Evolutionary conservation across 108 stramenopile species (phyloP).

Genomic region (Skeletonema costatum): DNA sequence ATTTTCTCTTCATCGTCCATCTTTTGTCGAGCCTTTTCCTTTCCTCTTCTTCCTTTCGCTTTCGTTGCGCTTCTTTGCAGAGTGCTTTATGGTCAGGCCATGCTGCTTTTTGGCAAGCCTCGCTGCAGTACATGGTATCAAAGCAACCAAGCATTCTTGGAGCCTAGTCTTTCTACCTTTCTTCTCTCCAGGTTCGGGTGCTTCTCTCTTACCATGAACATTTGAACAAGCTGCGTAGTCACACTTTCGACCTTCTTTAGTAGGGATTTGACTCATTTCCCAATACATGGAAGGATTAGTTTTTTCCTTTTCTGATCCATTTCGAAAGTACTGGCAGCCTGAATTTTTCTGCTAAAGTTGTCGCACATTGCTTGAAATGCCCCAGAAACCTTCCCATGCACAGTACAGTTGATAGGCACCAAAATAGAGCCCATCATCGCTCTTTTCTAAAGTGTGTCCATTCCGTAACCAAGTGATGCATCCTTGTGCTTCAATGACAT

Average conservation of each 20-base stretch:
- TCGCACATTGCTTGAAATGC: constrained; percentile 72
- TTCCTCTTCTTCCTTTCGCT: constrained; percentile 5
- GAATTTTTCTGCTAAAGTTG: constrained; percentile 9
- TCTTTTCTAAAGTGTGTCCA: neutral
- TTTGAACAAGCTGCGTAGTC: neutral
- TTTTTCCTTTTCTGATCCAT: too few species aligned
- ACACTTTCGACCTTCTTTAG: constrained; percentile 3
- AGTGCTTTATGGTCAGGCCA: constrained; percentile 4
- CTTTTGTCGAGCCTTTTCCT: neutral
- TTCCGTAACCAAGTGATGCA: constrained; percentile 1
- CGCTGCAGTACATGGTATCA: constrained; percentile 7
- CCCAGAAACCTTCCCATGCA: constrained; percentile 66
- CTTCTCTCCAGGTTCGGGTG: neutral
- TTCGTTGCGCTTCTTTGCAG: constrained; percentile 10
- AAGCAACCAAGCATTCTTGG: constrained; percentile 9
- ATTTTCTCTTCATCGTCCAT: neutral
- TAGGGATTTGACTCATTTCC: constrained; percentile 2
- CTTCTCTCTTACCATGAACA: constrained; percentile 5
- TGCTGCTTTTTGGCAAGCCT: neutral
- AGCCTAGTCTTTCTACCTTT: constrained; percentile 8
- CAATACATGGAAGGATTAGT: neutral
- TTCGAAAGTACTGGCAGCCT: too few species aligned
- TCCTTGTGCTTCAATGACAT: constrained; percentile 13
- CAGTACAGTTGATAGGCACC: constrained; percentile 68
- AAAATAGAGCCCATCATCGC: constrained; percentile 38